phyloP scores from a whole-genome alignment of 139 green algal genomes.

The Chloropicon primus region DNA sequence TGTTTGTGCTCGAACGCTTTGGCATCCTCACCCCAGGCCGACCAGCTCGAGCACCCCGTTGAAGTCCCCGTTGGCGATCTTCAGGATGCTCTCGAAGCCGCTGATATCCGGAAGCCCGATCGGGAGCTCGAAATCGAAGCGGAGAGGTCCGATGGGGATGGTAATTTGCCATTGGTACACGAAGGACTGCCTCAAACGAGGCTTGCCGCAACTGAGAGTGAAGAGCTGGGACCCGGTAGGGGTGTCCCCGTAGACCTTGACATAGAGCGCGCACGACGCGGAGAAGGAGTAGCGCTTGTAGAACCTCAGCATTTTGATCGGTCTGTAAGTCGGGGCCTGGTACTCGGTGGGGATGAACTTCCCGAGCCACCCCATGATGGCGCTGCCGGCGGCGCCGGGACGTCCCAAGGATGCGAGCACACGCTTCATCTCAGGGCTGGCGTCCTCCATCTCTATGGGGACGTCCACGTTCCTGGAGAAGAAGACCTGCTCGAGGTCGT shows the following conservation, averaged over 20 bases:
- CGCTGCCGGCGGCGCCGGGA: too few species aligned
- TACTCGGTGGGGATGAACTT: not conserved
- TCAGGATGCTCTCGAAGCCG: not conserved
- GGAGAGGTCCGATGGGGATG: not conserved
- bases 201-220: not conserved
- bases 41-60: not conserved
- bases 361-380: not conserved
- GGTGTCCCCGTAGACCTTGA: not conserved
- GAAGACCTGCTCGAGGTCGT: not conserved
- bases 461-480: not conserved
- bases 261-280: not conserved
- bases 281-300: not conserved
- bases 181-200: not conserved
- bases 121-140: not conserved
- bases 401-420: not conserved
- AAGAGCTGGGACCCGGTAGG: not conserved
- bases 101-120: not conserved
- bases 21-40: too few species aligned
- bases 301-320: not conserved
- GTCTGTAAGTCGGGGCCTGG: not conserved
- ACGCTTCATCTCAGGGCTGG: not conserved
- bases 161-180: not conserved
- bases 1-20: not conserved
- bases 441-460: not conserved
- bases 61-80: not conserved